Evolutionary conservation across 2,329 filamentous ascomycete species (phyloP), one percentile per base, ranked within the genome.

Genomic region (Colletotrichum nymphaeae): DNA sequence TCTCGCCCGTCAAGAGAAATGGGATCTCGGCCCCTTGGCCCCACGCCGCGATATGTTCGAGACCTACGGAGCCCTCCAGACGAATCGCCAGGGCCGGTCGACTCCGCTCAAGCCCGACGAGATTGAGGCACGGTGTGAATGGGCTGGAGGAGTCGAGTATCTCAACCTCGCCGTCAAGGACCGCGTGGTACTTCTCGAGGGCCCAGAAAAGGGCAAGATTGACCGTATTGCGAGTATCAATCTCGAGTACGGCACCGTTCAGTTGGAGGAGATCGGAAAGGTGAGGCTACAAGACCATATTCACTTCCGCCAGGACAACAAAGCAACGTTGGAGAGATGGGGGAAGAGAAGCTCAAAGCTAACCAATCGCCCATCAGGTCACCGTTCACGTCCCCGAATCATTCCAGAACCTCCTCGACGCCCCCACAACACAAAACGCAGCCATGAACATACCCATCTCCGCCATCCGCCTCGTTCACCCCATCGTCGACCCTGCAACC

Each of bases 201-300:
- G 96, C 9, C 89, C 88, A 46, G 93, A 97, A 79, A 93, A 92
- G 85, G 95, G 95, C 78, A 94, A 93, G 85, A 97, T 99, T 83
- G 94, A 94, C 63, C 85, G 85, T n/a, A 90, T 98, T 57, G 82
- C 81, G 73, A 81, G 85, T 1, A 85, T 97, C 58, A 84, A 90
- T 76, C 74, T 79, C 5, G 82, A 87, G 12, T 85, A 83, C 58
- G 92, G 90, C 74, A 88, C 88, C 74, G 85, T 94, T 58, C 86
- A 83, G n/a, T 83, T 95, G 56, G 86, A 90, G 74, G 89, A 88
- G 28, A 77, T 92, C 73, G 91, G 93, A 79, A 86, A 88, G 86
- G 94, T 95, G 86, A 78, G 89, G 6, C 42, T 22, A 80, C 66
- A 28, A 8, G 4, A 7, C 53, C 4, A n/a, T 5, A 35, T 30